A percentile compares a stretch with the other conserved stretches of the same genome.
These are phyloP conservation scores for Acacia concinna DNA, from an alignment of 331 rosid genomes.

Conservation along the genomic window DNA sequence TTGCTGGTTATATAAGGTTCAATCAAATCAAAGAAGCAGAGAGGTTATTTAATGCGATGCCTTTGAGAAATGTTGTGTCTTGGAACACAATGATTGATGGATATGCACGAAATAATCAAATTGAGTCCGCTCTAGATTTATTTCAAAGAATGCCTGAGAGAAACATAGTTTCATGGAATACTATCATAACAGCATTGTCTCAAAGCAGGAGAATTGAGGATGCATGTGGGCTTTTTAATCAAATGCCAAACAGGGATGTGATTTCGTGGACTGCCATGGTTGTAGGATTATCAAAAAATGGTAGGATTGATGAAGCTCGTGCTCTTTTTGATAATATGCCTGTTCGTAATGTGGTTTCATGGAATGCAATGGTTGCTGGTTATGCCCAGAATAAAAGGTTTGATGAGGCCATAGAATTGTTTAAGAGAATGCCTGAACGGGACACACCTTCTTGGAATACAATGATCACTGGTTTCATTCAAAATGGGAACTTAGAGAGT, in stretches of 20 bases:
- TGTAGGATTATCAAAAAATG: slow-evolving; percentile 38
- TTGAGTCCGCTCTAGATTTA: slow-evolving; percentile 37
- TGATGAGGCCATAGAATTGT: slow-evolving; percentile 44
- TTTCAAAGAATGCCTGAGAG: slow-evolving; percentile 46
- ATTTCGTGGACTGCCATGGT: slow-evolving; percentile 54
- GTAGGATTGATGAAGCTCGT: slow-evolving; percentile 46
- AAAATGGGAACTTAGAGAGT: slow-evolving; percentile 34
- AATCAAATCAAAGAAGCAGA: slow-evolving; percentile 44
- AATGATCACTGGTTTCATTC: slow-evolving; percentile 47
- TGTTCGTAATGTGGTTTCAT: slow-evolving; percentile 49
- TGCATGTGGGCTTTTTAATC: slow-evolving; percentile 33
- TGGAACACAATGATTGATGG: slow-evolving; percentile 56
- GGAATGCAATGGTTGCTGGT: slow-evolving; percentile 46
- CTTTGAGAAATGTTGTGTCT: slow-evolving; percentile 43
- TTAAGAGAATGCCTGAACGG: slow-evolving; percentile 49
- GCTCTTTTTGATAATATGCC: slow-evolving; percentile 46
- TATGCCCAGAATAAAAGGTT: slow-evolving; percentile 46
- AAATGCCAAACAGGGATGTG: slow-evolving; percentile 47
- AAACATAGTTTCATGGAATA: slow-evolving; percentile 50
- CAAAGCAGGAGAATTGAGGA: slow-evolving; percentile 45
- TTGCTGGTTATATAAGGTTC: slow-evolving; percentile 40
- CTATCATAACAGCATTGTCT: slow-evolving; percentile 39
- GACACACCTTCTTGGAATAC: slow-evolving; percentile 57
- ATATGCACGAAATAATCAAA: slow-evolving; percentile 36
- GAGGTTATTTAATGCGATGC: slow-evolving; percentile 46